Conservation (phyloP, 1,284 basidiomycete genomes). For the Ceraceosorus bombacis region DNA sequence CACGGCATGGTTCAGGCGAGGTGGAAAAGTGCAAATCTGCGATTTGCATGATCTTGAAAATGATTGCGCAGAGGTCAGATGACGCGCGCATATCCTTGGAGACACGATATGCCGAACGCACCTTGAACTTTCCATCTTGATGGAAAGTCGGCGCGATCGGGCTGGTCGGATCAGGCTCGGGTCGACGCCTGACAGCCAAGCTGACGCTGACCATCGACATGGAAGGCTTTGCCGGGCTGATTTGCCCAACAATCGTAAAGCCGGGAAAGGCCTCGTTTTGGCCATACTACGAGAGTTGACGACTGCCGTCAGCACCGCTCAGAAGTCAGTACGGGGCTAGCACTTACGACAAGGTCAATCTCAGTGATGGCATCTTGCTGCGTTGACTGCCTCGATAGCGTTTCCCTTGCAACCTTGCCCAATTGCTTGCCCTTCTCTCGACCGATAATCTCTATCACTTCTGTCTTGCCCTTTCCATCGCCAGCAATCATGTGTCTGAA, state of each 20-base stretch:
- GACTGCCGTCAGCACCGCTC: no score
- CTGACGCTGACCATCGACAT: constrained; percentile 12
- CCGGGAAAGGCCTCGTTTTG: constrained; percentile 30
- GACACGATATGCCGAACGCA: no score
- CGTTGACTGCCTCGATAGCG: background rate
- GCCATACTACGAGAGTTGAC: constrained; percentile 23
- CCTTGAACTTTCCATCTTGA: constrained; percentile 27
- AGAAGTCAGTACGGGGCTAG: background rate
- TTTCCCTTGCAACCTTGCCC: no score
- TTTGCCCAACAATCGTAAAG: constrained; percentile 23
- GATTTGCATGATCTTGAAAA: constrained; percentile 37
- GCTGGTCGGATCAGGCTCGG: constrained; percentile 11
- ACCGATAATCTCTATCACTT: background rate
- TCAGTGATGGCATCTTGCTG: constrained; percentile 28
- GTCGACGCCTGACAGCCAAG: constrained; percentile 26
- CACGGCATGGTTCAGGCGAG: constrained; percentile 33
- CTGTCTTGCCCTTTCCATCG: constrained; percentile 1
- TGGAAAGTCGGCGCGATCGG: constrained; percentile 22
- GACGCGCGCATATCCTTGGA: no score
- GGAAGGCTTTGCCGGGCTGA: constrained; percentile 12
- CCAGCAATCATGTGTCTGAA: no score
- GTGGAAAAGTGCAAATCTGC: constrained; percentile 43
- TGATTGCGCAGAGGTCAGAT: no score
- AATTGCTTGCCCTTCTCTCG: background rate
- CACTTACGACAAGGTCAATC: constrained; percentile 24